Evolutionary conservation across 2,329 filamentous ascomycete species (phyloP).

Genomic region (Phialophora macrospora): DNA sequence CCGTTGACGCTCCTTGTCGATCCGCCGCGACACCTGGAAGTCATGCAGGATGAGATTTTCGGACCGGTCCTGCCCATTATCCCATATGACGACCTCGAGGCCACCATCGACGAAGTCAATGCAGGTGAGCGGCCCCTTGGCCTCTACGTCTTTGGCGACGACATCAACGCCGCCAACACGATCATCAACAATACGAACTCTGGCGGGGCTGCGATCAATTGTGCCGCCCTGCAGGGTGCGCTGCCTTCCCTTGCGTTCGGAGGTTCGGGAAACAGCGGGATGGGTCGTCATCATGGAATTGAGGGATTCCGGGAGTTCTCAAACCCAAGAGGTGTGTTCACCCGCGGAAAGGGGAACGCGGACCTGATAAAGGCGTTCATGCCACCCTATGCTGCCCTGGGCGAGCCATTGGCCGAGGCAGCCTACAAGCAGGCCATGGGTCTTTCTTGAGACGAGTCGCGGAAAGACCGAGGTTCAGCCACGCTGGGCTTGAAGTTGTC

Average conservation of each 20-base stretch:
- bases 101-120: slow-evolving; percentile 41
- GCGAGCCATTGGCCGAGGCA: slow-evolving; percentile 12
- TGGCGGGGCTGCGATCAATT: slow-evolving; percentile 59
- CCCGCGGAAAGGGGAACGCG: background rate
- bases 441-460: background rate
- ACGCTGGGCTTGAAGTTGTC: background rate
- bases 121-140: slow-evolving; percentile 46
- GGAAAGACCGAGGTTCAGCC: background rate
- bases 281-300: slow-evolving; percentile 56
- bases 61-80: slow-evolving; percentile 52
- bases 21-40: slow-evolving; percentile 3
- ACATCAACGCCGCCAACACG: slow-evolving; percentile 45
- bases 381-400: slow-evolving; percentile 12
- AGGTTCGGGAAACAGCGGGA: slow-evolving; percentile 56
- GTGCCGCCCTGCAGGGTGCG: slow-evolving; percentile 52
- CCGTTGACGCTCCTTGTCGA: background rate
- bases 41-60: slow-evolving; percentile 48
- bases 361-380: slow-evolving; percentile 18
- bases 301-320: slow-evolving; percentile 48
- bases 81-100: slow-evolving; percentile 38
- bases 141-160: slow-evolving; percentile 50
- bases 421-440: slow-evolving; percentile 15
- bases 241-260: slow-evolving; percentile 54
- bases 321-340: slow-evolving; percentile 20
- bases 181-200: slow-evolving; percentile 48